Evolutionary conservation across 805 yeast genomes (phyloP), one percentile per base, ranked within the genome.

Genomic region (Schizosaccharomyces cryophilus): DNA sequence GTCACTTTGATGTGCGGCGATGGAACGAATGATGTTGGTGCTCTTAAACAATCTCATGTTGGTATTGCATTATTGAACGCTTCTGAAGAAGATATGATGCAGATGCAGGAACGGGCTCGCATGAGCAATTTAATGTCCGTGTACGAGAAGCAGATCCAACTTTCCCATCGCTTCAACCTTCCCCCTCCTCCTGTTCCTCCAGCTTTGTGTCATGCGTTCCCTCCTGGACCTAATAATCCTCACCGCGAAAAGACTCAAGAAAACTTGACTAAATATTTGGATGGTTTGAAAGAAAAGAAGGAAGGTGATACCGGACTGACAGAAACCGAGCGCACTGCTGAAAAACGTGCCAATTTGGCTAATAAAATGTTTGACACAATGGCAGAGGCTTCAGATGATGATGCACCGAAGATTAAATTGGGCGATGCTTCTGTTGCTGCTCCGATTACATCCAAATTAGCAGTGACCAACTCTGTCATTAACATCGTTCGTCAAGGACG

Each of bases 341-440:
- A 66, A 31, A 68, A 69, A 65, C 75, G 75, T 19, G 71, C 77
- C 58, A 72, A 73, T 40, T 65, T 81, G 61, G 87, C 90, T 42
- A 90, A 84, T 65, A 76, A 80, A 65, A 74, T 85, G 67, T 75
- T 85, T 74, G 75, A 77, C 58, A 74, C 75, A 64, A 70, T 76
- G 70, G 72, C 71, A 61, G 84, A 82, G 65, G 75, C 77, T 60
- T 87, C 80, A n/a, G 83, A 79, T 59, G 77, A 70, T 40, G 96
- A 90, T 66, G 95, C 94, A 0, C 98, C 98, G 62, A 81, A 84
- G 58, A 79, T 93, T 74, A 93, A 93, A 72, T 77, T 93, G 62
- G 98, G 98, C 67, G 98, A 93, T 74, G 98, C 98, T 15, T 89
- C 96, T 29, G 96, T 94, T 68, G 98, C 98, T 61, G 98, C 98